Base-by-base conservation (phyloP, 176 grass and related monocot species). In the Rhynchospora tenuis region DNA sequence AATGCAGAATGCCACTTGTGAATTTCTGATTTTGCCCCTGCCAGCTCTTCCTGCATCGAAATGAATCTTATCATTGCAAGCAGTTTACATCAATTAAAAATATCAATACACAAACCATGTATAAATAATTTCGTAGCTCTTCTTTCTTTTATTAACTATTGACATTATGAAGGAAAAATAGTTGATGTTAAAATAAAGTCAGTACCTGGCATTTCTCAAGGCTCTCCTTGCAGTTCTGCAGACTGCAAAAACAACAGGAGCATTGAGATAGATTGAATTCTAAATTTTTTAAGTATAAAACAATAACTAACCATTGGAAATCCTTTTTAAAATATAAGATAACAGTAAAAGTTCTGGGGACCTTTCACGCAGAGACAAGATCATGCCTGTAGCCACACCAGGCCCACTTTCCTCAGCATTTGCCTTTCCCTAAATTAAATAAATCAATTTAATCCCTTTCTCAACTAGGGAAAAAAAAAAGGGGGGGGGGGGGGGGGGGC, bases 281-380 rank as follows among this genome's bases (percentile, higher is more conserved):
- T 72, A 63, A 70, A 20, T 82, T 3, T 59, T 59, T 64, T 28
- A 89, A 62, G 14, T 55, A 77, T 46, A 82, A 67, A 67, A 26
- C 46, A 27, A 3, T 50, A 11, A 82, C 67, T 87, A 46, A 64
- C 16, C 9, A 69, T 7, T 52, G 54, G 64, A 54, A 16, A 83
- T 45, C 11, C 28, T 58, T 27, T 44, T 15, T 38, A 83, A 43
- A 22, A 59, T 17, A 77, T 62, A 29, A 65, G 80, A 71, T 38
- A 15, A 76, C 48, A 47, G 15, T 60, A n/a, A 89, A 81, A 43
- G 78, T 76, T 72, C 9, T 23, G 11, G 48, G 13, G 79, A 95
- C 97, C 93, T 93, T 95, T 93, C 91, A 68, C 97, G 93, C 77
- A 99, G 88, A 90, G 97, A 93, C 65, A 99, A 78, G 85, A 99